Evolutionary conservation across 164 flowering plant genomes (phyloP).

Genomic region (Vitis amurensis): DNA sequence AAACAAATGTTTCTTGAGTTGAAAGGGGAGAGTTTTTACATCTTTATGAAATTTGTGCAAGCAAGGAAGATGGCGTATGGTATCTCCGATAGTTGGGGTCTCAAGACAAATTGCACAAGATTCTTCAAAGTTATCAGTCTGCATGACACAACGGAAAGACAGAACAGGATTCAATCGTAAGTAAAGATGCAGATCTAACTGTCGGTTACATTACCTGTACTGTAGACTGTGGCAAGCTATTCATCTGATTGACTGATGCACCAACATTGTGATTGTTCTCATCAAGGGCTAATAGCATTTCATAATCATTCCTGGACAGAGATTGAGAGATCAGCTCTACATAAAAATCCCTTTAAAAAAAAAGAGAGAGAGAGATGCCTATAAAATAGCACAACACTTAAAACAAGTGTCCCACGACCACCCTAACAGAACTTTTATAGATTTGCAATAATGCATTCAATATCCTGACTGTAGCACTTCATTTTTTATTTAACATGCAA

Average conservation of each 20-base stretch:
- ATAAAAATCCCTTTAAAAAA: not conserved
- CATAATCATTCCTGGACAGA: constrained; percentile 79
- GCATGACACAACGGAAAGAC: constrained; percentile 13
- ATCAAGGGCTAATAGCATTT: constrained; percentile 88
- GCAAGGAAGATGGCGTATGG: constrained; percentile 94
- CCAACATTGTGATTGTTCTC: constrained; percentile 74
- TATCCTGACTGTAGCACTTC: too few relatives aligned
- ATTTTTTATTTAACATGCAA: not conserved
- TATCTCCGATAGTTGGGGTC: constrained; percentile 69
- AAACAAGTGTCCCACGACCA: not conserved
- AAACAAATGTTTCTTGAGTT: not conserved
- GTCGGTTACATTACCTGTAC: constrained; percentile 55
- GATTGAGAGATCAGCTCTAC: too few relatives aligned
- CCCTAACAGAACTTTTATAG: not conserved
- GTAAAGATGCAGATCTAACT: not conserved
- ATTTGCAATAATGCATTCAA: too few relatives aligned
- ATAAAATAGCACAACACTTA: not conserved
- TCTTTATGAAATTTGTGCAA: constrained; percentile 97
- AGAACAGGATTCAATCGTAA: not conserved
- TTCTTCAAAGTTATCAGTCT: constrained; percentile 67
- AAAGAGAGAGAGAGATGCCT: not conserved
- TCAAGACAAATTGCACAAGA: constrained; percentile 91
- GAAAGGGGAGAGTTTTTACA: constrained; percentile 31
- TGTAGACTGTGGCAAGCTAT: constrained; percentile 70
- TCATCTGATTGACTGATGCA: constrained; percentile 62